phyloP scores from a whole-genome alignment of 192 early-diverging fungal species.

The Rhizophagus clarus region DNA sequence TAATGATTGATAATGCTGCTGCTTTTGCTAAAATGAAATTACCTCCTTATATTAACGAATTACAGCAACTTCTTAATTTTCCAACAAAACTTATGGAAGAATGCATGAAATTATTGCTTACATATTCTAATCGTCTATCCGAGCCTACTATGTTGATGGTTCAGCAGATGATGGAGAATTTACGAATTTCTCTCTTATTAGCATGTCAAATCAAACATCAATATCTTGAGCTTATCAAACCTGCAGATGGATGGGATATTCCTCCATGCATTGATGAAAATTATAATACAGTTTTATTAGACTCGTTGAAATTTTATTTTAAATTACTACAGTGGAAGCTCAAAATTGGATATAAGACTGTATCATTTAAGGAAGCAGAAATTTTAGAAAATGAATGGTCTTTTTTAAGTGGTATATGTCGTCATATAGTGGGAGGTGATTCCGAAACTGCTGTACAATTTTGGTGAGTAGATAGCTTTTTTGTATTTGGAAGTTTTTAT shows the following conservation, averaged over 20 bases:
- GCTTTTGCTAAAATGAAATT: slow-evolving; percentile 73
- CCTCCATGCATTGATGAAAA: slow-evolving; percentile 62
- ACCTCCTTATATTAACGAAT: slow-evolving; percentile 63
- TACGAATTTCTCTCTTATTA: slow-evolving; percentile 67
- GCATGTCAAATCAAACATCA: slow-evolving; percentile 75
- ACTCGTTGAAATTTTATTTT: slow-evolving; percentile 77
- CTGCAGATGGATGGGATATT: slow-evolving; percentile 69
- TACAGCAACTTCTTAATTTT: slow-evolving; percentile 75
- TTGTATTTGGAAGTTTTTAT: neutral
- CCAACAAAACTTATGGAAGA: slow-evolving; percentile 82
- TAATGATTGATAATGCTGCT: slow-evolving; percentile 68
- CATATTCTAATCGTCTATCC: slow-evolving; percentile 61
- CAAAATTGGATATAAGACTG: slow-evolving; percentile 55
- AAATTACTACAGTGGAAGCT: slow-evolving; percentile 75
- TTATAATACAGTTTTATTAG: slow-evolving; percentile 72
- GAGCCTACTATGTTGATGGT: slow-evolving; percentile 63
- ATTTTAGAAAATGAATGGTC: slow-evolving; percentile 84
- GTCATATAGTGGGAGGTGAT: slow-evolving; percentile 72
- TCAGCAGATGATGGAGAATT: slow-evolving; percentile 82
- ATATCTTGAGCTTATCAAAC: slow-evolving; percentile 63
- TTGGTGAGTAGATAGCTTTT: slow-evolving; percentile 54
- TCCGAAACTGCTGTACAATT: slow-evolving; percentile 75
- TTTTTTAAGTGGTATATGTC: slow-evolving; percentile 70
- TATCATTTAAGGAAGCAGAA: slow-evolving; percentile 72
- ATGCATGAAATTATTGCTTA: slow-evolving; percentile 73